Percentiles rank a stretch among this genome's conserved stretches.
Evolutionary conservation across 2,329 filamentous ascomycete species (phyloP).

Genomic region (Nigrospora oryzae): DNA sequence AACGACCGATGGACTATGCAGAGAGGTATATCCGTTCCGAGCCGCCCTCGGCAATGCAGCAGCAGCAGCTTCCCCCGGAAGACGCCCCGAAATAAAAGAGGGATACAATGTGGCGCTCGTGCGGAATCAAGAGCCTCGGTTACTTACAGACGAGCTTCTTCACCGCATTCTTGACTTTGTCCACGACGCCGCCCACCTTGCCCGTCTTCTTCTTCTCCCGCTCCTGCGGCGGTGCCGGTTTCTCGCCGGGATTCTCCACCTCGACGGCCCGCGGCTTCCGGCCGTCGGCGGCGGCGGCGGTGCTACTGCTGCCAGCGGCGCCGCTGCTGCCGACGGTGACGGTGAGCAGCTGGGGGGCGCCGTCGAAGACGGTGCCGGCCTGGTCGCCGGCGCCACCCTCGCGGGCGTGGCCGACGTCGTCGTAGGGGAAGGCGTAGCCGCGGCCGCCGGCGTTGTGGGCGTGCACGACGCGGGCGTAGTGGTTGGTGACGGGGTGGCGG

Average conservation of each 20-base stretch:
- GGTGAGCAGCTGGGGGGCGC: constrained; percentile 44
- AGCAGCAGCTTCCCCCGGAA: too few species aligned
- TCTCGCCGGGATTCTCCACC: neutral
- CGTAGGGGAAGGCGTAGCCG: constrained; percentile 61
- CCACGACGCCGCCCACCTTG: neutral
- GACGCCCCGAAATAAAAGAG: too few species aligned
- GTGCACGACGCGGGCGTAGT: constrained; percentile 55
- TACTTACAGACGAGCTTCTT: neutral
- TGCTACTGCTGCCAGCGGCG: constrained; percentile 2
- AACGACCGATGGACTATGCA: too few species aligned
- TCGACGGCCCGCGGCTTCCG: neutral
- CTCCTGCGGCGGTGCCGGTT: constrained; percentile 6
- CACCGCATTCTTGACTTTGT: neutral
- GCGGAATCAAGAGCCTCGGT: neutral
- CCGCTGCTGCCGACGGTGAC: constrained; percentile 43
- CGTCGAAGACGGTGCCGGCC: constrained; percentile 53
- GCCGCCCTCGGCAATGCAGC: too few species aligned
- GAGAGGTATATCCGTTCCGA: too few species aligned
- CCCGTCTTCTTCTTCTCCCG: constrained; percentile 10
- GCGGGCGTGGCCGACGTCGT: constrained; percentile 60
- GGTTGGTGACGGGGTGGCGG: constrained; percentile 31
- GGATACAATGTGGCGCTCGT: too few species aligned
- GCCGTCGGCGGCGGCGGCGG: neutral
- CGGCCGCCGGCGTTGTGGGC: constrained; percentile 46
- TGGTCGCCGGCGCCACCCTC: constrained; percentile 47